Base-by-base conservation (phyloP, 495 filamentous ascomycete genomes). In the Thermothielavioides terrestris region DNA sequence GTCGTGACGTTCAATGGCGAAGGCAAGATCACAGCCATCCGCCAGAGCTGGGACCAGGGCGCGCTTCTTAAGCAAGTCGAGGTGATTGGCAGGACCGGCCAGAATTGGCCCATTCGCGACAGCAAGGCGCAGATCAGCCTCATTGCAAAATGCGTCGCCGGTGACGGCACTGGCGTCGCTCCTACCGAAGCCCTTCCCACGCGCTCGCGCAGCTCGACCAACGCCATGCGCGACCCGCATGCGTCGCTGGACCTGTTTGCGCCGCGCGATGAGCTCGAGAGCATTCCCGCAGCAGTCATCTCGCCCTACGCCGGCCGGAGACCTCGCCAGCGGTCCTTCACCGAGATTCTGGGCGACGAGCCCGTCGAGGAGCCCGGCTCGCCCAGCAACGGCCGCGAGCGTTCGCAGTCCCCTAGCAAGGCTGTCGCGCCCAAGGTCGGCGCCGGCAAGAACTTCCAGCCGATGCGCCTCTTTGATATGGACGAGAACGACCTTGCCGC, bases 31-130 rank as follows among this genome's bases (percentile, higher is more conserved):
- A 68, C 77, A 54, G 85, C 88, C 59, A 83, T 95, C 56, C 84
- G 89, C 46, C 80, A 90, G 50, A 85, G 84, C 65, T 98, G 92
- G 92, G 92, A 98, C 63, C 94, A 97, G 68, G 90, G 81, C 22
- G 88, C 88, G 44, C 77, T 97, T 8, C 76, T 98, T 52, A 97
- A 92, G 68, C 84, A 91, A 62, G 79, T 96, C 44, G 89, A 95
- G 56, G 83, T 95, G 26, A 97, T 98, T 68, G 92, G 92, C 49
- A 79, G 80, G 56, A 82, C 86, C 22, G 87, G 85, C 38, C 85
- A 83, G 59, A 88, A 85, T 61, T 98, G 92, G 92, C 92, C 92
- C 17, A 91, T 98, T 66, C 85, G 83, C 51, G 89, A 95, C 60
- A 86, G 84, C 49, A 84, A 80, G 55, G 89, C 94, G 21, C 92